A percentile compares a stretch with the other conserved stretches of the same genome.
phyloP scores from a whole-genome alignment of 2,329 filamentous ascomycete genomes.

The Lasiodiplodia gonubiensis region DNA sequence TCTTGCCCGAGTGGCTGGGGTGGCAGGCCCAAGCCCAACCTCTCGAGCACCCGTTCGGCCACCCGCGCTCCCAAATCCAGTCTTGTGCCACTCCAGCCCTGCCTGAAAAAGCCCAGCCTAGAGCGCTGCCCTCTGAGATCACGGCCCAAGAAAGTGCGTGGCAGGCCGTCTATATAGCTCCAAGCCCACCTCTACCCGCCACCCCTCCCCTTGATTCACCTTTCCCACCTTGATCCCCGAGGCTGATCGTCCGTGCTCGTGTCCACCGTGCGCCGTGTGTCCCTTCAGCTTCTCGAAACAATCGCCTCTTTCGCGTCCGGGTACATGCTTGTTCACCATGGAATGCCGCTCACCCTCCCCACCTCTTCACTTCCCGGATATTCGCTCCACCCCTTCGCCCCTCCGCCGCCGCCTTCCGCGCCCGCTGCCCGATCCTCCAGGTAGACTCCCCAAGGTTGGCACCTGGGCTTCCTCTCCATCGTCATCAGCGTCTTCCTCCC shows the following conservation, averaged over 20 bases:
- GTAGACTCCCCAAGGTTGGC: background rate
- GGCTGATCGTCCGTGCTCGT: constrained; percentile 8
- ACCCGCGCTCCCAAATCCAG: background rate
- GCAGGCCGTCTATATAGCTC: constrained; percentile 25
- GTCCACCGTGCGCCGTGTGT: constrained; percentile 12
- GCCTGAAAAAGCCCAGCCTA: background rate
- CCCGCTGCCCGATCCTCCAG: constrained; percentile 20
- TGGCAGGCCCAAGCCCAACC: background rate
- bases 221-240: constrained; percentile 2
- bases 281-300: background rate
- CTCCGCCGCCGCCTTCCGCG: constrained; percentile 19
- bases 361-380: constrained; percentile 25
- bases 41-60: background rate
- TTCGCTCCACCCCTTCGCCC: constrained; percentile 15
- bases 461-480: constrained; percentile 1
- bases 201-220: constrained; percentile 5
- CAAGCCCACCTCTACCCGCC: constrained; percentile 15
- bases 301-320: background rate
- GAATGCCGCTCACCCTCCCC: constrained; percentile 19
- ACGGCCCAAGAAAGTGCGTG: constrained; percentile 15
- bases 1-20: constrained; percentile 17
- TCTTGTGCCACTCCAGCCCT: background rate
- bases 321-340: constrained; percentile 5
- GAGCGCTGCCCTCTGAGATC: constrained; percentile 4
- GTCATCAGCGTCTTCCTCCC: background rate